Evolutionary conservation across 164 flowering plant genomes (phyloP).

Genomic region (Berberis thunbergii): DNA sequence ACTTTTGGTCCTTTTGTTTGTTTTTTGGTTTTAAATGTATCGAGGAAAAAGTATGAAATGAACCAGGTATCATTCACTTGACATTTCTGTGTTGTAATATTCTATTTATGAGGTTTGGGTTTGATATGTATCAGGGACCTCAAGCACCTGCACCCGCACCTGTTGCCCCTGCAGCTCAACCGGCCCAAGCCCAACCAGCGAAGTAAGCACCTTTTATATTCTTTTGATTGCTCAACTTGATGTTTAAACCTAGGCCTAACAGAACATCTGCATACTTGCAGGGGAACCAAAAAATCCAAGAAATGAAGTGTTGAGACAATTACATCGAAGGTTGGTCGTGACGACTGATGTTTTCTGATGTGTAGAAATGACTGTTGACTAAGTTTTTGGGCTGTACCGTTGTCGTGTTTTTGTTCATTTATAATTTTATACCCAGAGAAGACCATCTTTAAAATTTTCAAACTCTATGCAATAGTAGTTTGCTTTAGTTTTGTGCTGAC

Average conservation of each 20-base stretch:
- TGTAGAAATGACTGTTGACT: background rate
- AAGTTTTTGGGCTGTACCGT: too few species aligned
- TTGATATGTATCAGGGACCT: conserved; percentile 11
- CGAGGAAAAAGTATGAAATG: too few species aligned
- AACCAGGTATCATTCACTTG: too few species aligned
- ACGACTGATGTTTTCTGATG: background rate
- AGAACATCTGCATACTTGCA: background rate
- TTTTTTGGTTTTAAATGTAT: too few species aligned
- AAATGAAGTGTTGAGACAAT: conserved; percentile 12
- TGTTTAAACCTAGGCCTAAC: background rate
- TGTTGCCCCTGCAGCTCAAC: conserved; percentile 7
- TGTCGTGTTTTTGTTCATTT: too few species aligned
- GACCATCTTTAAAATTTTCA: too few species aligned
- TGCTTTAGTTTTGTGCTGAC: too few species aligned
- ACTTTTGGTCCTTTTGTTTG: too few species aligned
- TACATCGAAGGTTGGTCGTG: background rate
- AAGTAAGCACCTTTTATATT: background rate
- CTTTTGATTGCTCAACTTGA: background rate
- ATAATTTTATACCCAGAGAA: too few species aligned
- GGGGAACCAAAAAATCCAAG: conserved; percentile 36
- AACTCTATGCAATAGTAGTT: too few species aligned
- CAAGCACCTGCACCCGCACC: conserved; percentile 6
- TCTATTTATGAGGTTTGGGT: background rate
- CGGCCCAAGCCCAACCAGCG: conserved; percentile 8
- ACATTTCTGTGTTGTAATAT: too few species aligned